Conservation (phyloP, 352 stramenopile genomes). For the Pythium vanterpoolii region DNA sequence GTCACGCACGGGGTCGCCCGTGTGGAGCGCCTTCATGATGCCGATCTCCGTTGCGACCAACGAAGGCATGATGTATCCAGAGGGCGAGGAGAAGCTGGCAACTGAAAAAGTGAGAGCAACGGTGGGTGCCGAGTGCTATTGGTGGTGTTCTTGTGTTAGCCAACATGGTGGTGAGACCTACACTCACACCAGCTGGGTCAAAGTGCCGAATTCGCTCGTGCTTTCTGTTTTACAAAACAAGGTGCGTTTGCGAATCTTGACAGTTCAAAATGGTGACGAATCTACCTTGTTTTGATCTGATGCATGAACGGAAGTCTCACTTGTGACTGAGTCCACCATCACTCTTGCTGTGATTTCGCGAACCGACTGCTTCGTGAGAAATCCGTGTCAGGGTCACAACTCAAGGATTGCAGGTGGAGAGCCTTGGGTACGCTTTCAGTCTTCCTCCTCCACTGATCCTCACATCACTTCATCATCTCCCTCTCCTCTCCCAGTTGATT, state of each 20-base stretch:
- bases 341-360: too few species aligned
- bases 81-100: background rate
- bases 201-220: too few species aligned
- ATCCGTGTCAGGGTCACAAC: too few species aligned
- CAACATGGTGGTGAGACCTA: background rate
- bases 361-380: too few species aligned
- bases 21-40: constrained; percentile 34
- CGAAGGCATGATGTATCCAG: background rate
- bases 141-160: background rate
- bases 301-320: too few species aligned
- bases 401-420: too few species aligned
- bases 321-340: too few species aligned
- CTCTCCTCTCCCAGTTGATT: background rate
- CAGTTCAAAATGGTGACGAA: background rate
- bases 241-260: background rate
- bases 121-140: background rate
- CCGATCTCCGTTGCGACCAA: constrained; percentile 47
- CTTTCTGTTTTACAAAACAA: background rate
- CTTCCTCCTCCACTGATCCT: background rate
- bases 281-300: background rate
- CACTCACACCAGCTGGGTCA: too few species aligned
- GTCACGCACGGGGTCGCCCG: constrained; percentile 41
- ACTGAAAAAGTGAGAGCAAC: background rate
- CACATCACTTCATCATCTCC: constrained; percentile 1
- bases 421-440: too few species aligned